Conservation (phyloP, 108 stramenopile species). For the Nitzschia inconspicua region DNA sequence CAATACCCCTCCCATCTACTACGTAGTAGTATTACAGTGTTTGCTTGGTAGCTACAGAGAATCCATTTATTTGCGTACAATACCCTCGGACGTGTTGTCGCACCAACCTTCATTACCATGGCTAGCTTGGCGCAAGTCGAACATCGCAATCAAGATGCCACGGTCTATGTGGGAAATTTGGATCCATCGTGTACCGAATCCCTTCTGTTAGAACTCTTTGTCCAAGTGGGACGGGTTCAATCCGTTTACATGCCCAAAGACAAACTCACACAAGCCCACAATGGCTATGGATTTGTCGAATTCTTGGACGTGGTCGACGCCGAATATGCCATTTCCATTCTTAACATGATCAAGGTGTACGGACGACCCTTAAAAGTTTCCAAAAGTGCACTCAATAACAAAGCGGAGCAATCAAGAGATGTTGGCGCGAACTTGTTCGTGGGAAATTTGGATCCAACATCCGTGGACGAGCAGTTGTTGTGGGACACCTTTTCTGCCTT, state of each 20-base stretch:
- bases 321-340: conserved; percentile 94
- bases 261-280: conserved; percentile 83
- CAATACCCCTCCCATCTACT: no score
- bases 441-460: conserved; percentile 91
- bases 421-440: conserved; percentile 99
- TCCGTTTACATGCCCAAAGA: conserved; percentile 99
- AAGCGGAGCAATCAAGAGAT: conserved; percentile 61
- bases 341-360: conserved; percentile 97
- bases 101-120: conserved; percentile 55
- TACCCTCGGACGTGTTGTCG: no score
- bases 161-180: conserved; percentile 95
- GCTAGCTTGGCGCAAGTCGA: conserved; percentile 89
- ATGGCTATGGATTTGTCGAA: conserved; percentile 98
- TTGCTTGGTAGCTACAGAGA: no score
- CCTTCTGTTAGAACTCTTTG: conserved; percentile 92
- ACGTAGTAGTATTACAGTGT: no score
- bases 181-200: conserved; percentile 85
- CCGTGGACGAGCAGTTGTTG: conserved; percentile 97
- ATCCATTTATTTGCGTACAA: no score
- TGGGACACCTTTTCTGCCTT: conserved; percentile 98
- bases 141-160: conserved; percentile 99
- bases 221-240: conserved; percentile 90
- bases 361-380: conserved; percentile 88
- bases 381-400: conserved; percentile 87
- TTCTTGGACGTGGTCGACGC: conserved; percentile 90